Evolutionary conservation across 805 yeast species (phyloP), one percentile per base, ranked within the genome.

Genomic region (Wickerhamomyces chambardii): DNA sequence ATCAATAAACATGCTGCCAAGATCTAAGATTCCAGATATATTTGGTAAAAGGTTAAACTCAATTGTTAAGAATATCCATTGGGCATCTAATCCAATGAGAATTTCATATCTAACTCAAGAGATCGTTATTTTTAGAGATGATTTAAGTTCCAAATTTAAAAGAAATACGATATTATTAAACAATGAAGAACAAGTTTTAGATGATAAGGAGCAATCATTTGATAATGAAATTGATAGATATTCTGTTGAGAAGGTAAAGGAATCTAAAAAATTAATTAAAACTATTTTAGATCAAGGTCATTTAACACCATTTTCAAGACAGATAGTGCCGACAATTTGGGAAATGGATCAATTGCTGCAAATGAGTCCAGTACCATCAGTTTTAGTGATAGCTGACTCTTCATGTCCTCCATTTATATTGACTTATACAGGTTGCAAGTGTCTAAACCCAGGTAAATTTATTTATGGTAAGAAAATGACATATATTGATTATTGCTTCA

Each of bases 201-300:
- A 50, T 18, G 47, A 32, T 15, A 19, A 19, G 10, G 22, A 19
- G 10, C 10, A 19, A 19, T 19, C 22, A 19, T n/a, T n/a, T 19
- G 45, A 42, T 22, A 48, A 11, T 11, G 12, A 11, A 11, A 24
- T 24, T 24, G 27, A 24, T 24, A 24, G 47, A 28, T 56, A 46
- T 14, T 44, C 40, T 35, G 58, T 40, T 15, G 35, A 34, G 5
- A 73, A 72, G 34, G 55, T 72, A 3, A 58, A 61, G 29, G 83
- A 79, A 52, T 74, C 86, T 0, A 66, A 85, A 42, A 79, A 80
- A 48, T 57, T 87, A 3, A 84, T 82, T 15, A 79, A 83, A 43
- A 87, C 97, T 0, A 41, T 92, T 1, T 56, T 92, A 11, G 95
- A 85, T 50, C 99, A 92, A 58, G 92, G 92, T 1, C 82, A 76